These are phyloP conservation scores for Leucocoprinus sp. DNA, from an alignment of 768 basidiomycete species.

Conservation along the genomic window DNA sequence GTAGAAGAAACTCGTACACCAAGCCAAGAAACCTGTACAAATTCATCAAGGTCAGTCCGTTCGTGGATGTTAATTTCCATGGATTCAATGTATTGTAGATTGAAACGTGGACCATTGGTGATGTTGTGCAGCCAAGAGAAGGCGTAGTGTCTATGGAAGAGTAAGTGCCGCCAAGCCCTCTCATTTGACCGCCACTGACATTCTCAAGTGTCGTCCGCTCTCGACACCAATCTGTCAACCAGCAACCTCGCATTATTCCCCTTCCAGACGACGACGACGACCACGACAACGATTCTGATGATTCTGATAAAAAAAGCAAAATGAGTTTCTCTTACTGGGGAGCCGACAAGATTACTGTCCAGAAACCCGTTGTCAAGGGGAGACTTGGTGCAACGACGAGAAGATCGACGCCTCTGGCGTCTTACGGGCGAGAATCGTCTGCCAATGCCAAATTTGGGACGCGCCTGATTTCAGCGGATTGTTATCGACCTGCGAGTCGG, in stretches of 20 bases:
- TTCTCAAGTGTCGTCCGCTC: conserved; percentile 58
- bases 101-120: conserved; percentile 81
- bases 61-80: background rate
- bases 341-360: conserved; percentile 83
- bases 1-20: conserved; percentile 64
- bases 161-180: conserved; percentile 36
- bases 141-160: conserved; percentile 89
- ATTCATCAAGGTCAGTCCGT: conserved; percentile 69
- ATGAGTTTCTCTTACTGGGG: conserved; percentile 96
- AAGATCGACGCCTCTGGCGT: conserved; percentile 36
- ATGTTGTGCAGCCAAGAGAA: conserved; percentile 65
- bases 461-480: conserved; percentile 57
- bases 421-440: conserved; percentile 73
- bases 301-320: conserved; percentile 84
- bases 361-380: conserved; percentile 62
- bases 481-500: conserved; percentile 59
- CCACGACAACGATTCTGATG: conserved; percentile 59
- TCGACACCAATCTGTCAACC: conserved; percentile 43
- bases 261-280: conserved; percentile 58
- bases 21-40: conserved; percentile 90
- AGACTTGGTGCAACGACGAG: conserved; percentile 31
- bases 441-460: conserved; percentile 92
- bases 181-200: background rate
- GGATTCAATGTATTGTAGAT: conserved; percentile 38
- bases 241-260: conserved; percentile 59